These are phyloP conservation scores for Claviceps purpurea DNA, from an alignment of 2,329 filamentous ascomycete genomes.

Conservation along the genomic window DNA sequence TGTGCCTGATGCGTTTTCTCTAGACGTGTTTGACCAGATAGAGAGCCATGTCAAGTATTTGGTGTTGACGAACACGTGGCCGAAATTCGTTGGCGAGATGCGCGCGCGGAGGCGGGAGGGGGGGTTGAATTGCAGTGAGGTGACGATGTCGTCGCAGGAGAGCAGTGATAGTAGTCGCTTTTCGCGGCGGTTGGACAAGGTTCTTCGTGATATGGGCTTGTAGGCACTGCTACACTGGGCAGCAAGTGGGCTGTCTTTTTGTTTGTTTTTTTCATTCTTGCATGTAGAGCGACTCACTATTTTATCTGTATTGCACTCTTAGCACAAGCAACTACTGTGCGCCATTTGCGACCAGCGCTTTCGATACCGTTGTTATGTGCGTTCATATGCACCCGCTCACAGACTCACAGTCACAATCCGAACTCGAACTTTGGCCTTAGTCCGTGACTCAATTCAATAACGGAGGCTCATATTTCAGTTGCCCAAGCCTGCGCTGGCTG, in stretches of 20 bases:
- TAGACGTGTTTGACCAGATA: slow-evolving; percentile 42
- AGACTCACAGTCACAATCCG: no score
- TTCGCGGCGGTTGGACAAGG: background rate
- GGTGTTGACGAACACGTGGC: slow-evolving; percentile 56
- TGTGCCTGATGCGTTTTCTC: slow-evolving; percentile 33
- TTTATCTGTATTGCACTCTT: no score
- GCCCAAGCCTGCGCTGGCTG: no score
- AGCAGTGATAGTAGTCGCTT: background rate
- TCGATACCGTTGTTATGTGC: no score
- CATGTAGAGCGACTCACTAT: background rate
- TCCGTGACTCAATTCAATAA: no score
- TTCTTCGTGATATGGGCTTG: slow-evolving; percentile 2
- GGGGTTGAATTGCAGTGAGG: slow-evolving; percentile 5
- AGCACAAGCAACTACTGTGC: no score
- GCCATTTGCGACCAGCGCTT: no score
- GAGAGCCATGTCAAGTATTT: slow-evolving; percentile 48
- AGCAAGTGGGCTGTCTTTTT: background rate
- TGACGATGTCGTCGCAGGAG: background rate
- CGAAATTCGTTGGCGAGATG: slow-evolving; percentile 31
- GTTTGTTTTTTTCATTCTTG: background rate
- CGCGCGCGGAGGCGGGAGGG: slow-evolving; percentile 5
- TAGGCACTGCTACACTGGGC: background rate
- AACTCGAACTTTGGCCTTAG: no score
- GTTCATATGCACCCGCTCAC: no score
- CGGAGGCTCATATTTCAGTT: no score